Percentiles rank a stretch among this genome's conserved stretches.
phyloP scores from a whole-genome alignment of 805 yeast genomes.

The Blastobotrys terrestris region DNA sequence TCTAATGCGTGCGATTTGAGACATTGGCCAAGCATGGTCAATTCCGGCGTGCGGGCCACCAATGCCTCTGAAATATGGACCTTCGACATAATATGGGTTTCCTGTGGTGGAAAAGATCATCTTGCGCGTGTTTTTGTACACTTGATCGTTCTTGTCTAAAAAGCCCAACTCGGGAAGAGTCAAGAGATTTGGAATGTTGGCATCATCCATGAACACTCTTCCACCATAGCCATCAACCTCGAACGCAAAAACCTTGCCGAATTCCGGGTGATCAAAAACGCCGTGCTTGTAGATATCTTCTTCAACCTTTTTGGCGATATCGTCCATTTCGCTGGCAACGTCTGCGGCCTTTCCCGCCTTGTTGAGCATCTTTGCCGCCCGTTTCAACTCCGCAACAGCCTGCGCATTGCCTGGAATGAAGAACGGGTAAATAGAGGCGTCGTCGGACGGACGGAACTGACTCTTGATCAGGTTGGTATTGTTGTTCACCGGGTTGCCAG shows the following conservation, averaged over 20 bases:
- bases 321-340: background rate
- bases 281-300: conserved; percentile 59
- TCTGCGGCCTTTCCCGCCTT: conserved; percentile 17
- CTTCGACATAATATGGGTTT: conserved; percentile 67
- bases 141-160: conserved; percentile 39
- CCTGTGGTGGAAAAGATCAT: conserved; percentile 62
- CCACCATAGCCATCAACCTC: conserved; percentile 89
- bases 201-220: conserved; percentile 75
- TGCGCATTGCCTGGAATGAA: conserved; percentile 86
- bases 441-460: conserved; percentile 86
- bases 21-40: conserved; percentile 84
- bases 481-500: conserved; percentile 75
- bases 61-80: conserved; percentile 58
- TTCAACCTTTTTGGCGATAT: conserved; percentile 34
- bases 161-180: conserved; percentile 74
- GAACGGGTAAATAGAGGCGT: conserved; percentile 72
- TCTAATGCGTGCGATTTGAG: conserved; percentile 59
- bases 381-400: conserved; percentile 55
- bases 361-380: conserved; percentile 24
- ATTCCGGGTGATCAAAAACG: conserved; percentile 54
- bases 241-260: conserved; percentile 77
- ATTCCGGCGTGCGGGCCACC: conserved; percentile 88
- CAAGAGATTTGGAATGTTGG: conserved; percentile 68
- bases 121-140: conserved; percentile 68
- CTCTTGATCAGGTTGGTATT: conserved; percentile 67